These are phyloP conservation scores for Colletotrichum kahawae DNA, from an alignment of 2,329 filamentous ascomycete species.

Conservation along the genomic window DNA sequence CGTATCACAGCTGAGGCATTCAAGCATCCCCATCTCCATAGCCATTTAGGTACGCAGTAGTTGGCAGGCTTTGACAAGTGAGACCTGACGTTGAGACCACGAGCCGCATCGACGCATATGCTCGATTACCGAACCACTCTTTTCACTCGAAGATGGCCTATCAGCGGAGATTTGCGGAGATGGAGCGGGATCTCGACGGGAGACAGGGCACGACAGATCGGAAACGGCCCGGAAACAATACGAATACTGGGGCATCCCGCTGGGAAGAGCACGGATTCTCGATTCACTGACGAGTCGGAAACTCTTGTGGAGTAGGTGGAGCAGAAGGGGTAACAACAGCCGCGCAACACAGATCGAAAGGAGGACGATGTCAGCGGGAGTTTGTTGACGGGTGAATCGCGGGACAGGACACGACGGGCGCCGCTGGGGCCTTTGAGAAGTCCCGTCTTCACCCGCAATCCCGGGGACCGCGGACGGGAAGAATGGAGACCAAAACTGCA, in stretches of 20 bases:
- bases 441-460: background rate
- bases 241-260: background rate
- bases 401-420: background rate
- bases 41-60: background rate
- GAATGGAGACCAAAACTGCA: background rate
- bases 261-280: background rate
- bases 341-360: background rate
- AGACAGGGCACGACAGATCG: background rate
- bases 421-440: background rate
- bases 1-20: background rate
- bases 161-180: background rate
- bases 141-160: background rate
- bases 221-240: background rate
- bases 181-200: background rate
- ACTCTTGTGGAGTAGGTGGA: background rate
- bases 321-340: background rate
- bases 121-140: background rate
- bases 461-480: background rate
- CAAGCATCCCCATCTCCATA: background rate
- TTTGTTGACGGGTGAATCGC: background rate
- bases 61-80: background rate
- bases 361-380: background rate
- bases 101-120: background rate
- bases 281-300: background rate
- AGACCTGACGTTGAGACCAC: background rate